Evolutionary conservation across 202 grass and related monocot species (phyloP), one percentile per base, ranked within the genome.

Genomic region (Eragrostis tef): DNA sequence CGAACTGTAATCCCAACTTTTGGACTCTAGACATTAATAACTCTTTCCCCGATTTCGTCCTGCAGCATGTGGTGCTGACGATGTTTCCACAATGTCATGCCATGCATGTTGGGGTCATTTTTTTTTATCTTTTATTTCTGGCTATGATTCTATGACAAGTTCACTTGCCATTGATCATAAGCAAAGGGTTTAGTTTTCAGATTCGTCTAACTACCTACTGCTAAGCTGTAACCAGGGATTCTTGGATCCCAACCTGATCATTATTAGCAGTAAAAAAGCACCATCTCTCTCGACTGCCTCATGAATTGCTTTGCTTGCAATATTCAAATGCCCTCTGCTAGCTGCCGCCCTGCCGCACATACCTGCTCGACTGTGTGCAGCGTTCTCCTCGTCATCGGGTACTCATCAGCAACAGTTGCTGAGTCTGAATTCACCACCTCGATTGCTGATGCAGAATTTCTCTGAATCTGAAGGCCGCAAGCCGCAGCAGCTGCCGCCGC

Each of bases 401-500:
- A 20, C 5, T 27, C 48, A 68, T 58, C 78, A 17, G 65, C 1
- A 21, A 11, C 69, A 16, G 25, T 29, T 63, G 5, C 59, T 31
- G 59, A 26, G 11, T 27, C 58, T 61, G 58, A 61, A 61, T 61
- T 61, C 24, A 2, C 51, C 44, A 78, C 48, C 16, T 19, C 59
- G 21, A 0, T 9, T 7, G 68, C 16, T 7, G 74, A 52, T 78
- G 39, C 75, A 65, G 46, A 78, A 52, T 19, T 43, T 11, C 42
- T 25, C 34, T 75, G 72, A 76, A 20, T 48, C 26, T 75, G 82
- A 67, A 84, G 3, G 62, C 39, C 81, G 70, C 17, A 48, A 82
- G 14, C 25, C 27, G 75, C 58, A 1, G 60, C 52, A 58, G 43
- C 26, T 7, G 42, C 43, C n/a, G 42, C 43, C n/a, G 68, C 63